A percentile compares a stretch with the other conserved stretches of the same genome.
These are phyloP conservation scores for Ilex aquifolium DNA, from an alignment of 257 asterid genomes.

Conservation along the genomic window DNA sequence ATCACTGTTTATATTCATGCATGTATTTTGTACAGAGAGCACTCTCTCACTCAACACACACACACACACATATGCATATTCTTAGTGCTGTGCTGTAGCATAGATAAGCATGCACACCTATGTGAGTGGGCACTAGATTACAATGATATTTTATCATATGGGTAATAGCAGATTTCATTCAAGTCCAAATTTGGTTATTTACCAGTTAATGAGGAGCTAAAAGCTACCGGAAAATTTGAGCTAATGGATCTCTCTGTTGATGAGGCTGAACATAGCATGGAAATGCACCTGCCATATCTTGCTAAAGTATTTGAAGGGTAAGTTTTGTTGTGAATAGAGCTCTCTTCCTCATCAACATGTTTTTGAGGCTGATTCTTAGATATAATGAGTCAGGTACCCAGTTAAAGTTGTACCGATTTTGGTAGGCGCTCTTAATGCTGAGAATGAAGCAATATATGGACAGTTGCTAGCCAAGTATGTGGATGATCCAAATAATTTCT, in stretches of 20 bases:
- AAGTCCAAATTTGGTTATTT: constrained; percentile 4
- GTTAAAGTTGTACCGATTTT: constrained; percentile 89
- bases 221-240: constrained; percentile 87
- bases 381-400: constrained; percentile 40
- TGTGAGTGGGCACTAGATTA: no score
- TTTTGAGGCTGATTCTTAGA: constrained; percentile 20
- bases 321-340: constrained; percentile 11
- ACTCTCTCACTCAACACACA: no score
- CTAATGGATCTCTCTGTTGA: constrained; percentile 84
- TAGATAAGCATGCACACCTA: no score
- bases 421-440: constrained; percentile 89
- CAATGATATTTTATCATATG: no score
- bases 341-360: not conserved
- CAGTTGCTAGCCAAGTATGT: constrained; percentile 72
- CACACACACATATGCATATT: no score
- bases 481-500: constrained; percentile 90
- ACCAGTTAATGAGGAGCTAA: constrained; percentile 77
- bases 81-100: no score
- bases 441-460: constrained; percentile 72
- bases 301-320: constrained; percentile 94
- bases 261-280: constrained; percentile 99
- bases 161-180: no score
- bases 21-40: no score
- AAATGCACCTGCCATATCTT: constrained; percentile 96
- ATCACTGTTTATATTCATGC: no score